Conservation (phyloP, 768 basidiomycete genomes). For the Lactarius indigo region DNA sequence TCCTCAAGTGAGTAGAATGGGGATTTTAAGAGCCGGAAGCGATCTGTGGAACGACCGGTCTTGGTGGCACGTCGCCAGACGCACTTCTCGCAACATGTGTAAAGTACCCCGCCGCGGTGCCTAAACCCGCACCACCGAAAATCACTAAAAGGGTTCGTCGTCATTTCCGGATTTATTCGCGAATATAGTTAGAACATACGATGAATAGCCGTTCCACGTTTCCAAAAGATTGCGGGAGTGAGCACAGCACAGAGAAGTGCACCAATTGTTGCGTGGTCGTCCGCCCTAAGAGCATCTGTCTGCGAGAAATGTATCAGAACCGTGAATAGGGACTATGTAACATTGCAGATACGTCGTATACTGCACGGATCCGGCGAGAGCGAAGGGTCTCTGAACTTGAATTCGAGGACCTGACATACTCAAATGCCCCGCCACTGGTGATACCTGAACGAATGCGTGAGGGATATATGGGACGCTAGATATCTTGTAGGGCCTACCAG, state of each 20-base stretch:
- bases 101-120: constrained; percentile 56
- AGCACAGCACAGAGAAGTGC: constrained; percentile 59
- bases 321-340: not conserved
- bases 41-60: constrained; percentile 34
- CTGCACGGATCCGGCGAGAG: constrained; percentile 45
- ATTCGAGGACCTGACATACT: constrained; percentile 57
- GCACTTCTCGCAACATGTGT: constrained; percentile 52
- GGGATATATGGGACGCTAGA: not conserved
- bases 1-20: not conserved
- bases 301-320: constrained; percentile 30
- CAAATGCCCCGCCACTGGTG: constrained; percentile 50
- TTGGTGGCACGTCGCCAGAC: constrained; percentile 52
- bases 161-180: constrained; percentile 4
- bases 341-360: constrained; percentile 53
- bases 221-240: constrained; percentile 72
- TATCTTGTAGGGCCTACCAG: constrained; percentile 40
- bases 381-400: constrained; percentile 49
- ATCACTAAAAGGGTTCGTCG: constrained; percentile 44
- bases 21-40: constrained; percentile 22
- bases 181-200: constrained; percentile 39
- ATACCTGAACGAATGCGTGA: constrained; percentile 38
- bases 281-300: constrained; percentile 55
- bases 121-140: constrained; percentile 67
- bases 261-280: constrained; percentile 78
- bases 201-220: constrained; percentile 55